Conservation (phyloP, 2,329 filamentous ascomycete species). For the Neocatenulostroma microsporum region DNA sequence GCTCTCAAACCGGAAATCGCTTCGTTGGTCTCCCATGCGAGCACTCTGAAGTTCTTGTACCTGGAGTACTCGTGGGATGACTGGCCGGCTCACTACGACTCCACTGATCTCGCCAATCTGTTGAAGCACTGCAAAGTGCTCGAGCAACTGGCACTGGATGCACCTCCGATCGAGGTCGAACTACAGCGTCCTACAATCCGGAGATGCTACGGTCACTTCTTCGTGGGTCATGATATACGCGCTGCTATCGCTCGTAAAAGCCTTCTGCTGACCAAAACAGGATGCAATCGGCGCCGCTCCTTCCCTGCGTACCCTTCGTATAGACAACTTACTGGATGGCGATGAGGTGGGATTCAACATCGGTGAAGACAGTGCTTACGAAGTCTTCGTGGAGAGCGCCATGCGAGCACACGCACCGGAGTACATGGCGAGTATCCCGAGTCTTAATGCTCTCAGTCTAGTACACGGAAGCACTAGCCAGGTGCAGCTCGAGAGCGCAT, state of each 20-base stretch:
- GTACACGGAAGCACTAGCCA: background rate
- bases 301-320: too few relatives aligned
- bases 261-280: too few relatives aligned
- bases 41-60: background rate
- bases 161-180: background rate
- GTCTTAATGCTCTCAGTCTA: background rate
- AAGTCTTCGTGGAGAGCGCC: too few relatives aligned
- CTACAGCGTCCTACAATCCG: background rate
- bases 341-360: too few relatives aligned
- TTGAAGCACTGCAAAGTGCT: background rate
- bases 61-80: slow-evolving; percentile 1
- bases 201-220: background rate
- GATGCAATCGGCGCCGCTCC: too few relatives aligned
- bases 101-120: background rate
- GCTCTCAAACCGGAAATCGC: background rate
- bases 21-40: slow-evolving; percentile 1
- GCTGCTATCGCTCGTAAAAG: too few relatives aligned
- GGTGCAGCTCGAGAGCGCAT: background rate
- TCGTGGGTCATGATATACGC: too few relatives aligned
- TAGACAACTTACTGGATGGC: too few relatives aligned
- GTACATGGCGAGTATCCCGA: too few relatives aligned
- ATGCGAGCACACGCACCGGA: too few relatives aligned
- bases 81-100: background rate
- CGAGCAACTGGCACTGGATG: background rate
- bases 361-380: too few relatives aligned